Conservation (phyloP, 805 yeast species). For the Saccharomycopsis sp. region DNA sequence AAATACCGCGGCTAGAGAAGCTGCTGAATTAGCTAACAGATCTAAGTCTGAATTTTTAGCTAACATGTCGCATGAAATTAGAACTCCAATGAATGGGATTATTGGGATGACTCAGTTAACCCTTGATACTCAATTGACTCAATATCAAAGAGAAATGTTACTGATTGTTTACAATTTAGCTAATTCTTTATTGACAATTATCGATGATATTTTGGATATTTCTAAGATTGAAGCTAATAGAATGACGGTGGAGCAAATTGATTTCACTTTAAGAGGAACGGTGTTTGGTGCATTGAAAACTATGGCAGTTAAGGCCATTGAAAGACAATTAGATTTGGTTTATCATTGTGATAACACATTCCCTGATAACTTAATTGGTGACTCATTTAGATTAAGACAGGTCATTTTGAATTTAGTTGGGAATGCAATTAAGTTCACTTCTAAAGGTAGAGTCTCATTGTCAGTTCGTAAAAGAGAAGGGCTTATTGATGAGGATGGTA, state of each 20-base stretch:
- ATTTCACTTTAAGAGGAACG: conserved; percentile 78
- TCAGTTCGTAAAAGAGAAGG: conserved; percentile 41
- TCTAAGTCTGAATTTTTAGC: conserved; percentile 89
- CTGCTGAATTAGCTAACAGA: conserved; percentile 84
- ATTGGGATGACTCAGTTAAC: conserved; percentile 90
- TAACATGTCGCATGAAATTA: conserved; percentile 79
- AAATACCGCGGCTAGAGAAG: conserved; percentile 89
- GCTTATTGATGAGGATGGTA: conserved; percentile 30
- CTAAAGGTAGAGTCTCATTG: conserved; percentile 72
- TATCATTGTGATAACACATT: conserved; percentile 81
- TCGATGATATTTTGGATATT: conserved; percentile 85
- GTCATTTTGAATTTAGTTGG: conserved; percentile 84
- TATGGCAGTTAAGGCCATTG: conserved; percentile 82
- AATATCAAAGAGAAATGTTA: conserved; percentile 87
- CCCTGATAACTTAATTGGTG: conserved; percentile 84
- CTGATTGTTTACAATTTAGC: conserved; percentile 85
- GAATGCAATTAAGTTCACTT: conserved; percentile 84
- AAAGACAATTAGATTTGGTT: conserved; percentile 70
- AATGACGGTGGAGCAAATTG: conserved; percentile 88
- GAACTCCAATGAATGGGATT: conserved; percentile 91
- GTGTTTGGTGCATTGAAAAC: conserved; percentile 88
- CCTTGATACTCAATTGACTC: conserved; percentile 81
- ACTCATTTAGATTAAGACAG: conserved; percentile 80
- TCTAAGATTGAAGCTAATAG: conserved; percentile 91
- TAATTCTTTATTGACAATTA: conserved; percentile 75